phyloP scores from a whole-genome alignment of 768 basidiomycete species.

The Leccinum olivaceopallidum region DNA sequence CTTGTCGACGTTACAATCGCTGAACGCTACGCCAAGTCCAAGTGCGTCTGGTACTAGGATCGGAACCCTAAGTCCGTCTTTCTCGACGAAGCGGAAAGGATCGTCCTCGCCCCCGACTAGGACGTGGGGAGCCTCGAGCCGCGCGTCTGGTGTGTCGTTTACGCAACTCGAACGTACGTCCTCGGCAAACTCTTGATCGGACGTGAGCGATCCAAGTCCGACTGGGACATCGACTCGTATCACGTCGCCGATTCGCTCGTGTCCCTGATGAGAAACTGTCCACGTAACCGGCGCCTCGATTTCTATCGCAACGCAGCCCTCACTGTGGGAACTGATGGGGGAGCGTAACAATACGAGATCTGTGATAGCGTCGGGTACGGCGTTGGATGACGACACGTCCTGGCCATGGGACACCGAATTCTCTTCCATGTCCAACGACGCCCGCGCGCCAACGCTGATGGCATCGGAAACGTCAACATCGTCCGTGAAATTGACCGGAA shows the following conservation, averaged over 20 bases:
- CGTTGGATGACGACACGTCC: background rate
- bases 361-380: background rate
- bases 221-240: background rate
- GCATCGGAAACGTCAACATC: background rate
- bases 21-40: background rate
- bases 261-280: background rate
- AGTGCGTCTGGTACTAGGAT: background rate
- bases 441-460: background rate
- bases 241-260: background rate
- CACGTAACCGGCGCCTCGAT: background rate
- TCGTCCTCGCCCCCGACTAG: background rate
- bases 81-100: background rate
- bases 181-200: background rate
- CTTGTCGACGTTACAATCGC: background rate
- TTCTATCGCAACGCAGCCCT: background rate
- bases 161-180: background rate
- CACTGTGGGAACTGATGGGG: background rate
- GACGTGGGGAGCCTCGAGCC: background rate
- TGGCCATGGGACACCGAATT: background rate
- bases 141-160: background rate
- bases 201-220: background rate
- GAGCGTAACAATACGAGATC: background rate
- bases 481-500: conserved; percentile 7
- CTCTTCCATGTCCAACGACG: background rate
- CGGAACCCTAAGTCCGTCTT: background rate